Conservation (phyloP, 2,329 filamentous ascomycete genomes). For the Colletotrichum caudatum region DNA sequence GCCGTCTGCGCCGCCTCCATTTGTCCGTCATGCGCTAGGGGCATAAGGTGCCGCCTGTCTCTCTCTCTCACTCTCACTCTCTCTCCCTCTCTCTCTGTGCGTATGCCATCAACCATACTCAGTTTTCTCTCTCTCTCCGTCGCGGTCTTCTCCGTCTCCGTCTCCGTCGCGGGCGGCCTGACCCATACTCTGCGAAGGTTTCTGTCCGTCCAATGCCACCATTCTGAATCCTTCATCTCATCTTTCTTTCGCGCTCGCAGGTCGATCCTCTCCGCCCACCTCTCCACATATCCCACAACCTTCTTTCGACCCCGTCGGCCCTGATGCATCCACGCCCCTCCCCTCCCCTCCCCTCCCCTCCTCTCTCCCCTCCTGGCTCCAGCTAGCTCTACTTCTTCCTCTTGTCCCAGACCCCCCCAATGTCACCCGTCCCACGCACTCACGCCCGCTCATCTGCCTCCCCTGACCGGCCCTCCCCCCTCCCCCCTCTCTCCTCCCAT, state of each 20-base stretch:
- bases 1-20: constrained; percentile 22
- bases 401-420: constrained; percentile 10
- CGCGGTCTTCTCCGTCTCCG: not conserved
- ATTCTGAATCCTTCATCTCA: constrained; percentile 37
- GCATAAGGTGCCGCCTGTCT: constrained; percentile 37
- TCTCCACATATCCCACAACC: constrained; percentile 43
- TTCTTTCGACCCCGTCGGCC: constrained; percentile 40
- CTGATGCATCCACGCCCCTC: constrained; percentile 30
- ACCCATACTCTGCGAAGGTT: not conserved
- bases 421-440: constrained; percentile 15
- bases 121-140: not conserved
- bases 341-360: constrained; percentile 10
- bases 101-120: not conserved
- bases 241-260: constrained; percentile 39
- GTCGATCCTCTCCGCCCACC: constrained; percentile 41
- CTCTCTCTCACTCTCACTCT: not conserved
- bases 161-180: not conserved
- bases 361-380: not conserved
- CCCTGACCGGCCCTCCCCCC: not conserved
- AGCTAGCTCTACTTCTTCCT: constrained; percentile 1
- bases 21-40: constrained; percentile 29
- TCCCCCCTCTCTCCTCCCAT: too few species aligned
- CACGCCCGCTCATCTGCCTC: constrained; percentile 33
- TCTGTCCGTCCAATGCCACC: constrained; percentile 32
- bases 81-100: not conserved